Conservation (phyloP, 129 eudicot genomes). For the Gnaphalium uliginosum region DNA sequence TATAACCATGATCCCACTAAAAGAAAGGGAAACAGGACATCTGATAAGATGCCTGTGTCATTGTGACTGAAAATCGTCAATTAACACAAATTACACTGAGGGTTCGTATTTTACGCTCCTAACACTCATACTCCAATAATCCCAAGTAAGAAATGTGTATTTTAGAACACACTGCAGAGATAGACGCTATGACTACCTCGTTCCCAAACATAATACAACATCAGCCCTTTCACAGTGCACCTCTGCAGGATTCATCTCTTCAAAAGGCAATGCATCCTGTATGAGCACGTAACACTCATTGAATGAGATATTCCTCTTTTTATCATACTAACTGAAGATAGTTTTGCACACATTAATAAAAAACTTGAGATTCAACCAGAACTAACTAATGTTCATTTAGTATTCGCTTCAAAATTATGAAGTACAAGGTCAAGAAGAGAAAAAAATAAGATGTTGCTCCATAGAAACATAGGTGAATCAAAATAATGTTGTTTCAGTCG, state of each 20-base stretch:
- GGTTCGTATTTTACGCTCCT: conserved; percentile 1
- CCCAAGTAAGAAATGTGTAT: conserved; percentile 15
- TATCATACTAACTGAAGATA: conserved; percentile 12
- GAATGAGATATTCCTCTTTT: background rate
- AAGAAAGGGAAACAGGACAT: background rate
- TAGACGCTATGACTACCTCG: conserved; percentile 48
- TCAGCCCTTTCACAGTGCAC: conserved; percentile 84
- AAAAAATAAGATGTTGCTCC: background rate
- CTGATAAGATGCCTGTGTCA: background rate
- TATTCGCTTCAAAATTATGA: conserved; percentile 5
- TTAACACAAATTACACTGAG: background rate
- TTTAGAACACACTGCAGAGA: background rate
- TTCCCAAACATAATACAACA: conserved; percentile 79
- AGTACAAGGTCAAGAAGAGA: background rate
- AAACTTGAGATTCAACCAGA: conserved; percentile 10
- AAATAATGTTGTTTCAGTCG: background rate
- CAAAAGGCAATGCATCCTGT: conserved; percentile 75
- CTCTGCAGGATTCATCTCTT: conserved; percentile 84
- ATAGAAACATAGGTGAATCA: background rate
- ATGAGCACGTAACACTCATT: conserved; percentile 22
- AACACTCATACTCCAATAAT: conserved; percentile 13
- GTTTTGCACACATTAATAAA: background rate
- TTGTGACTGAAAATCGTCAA: background rate
- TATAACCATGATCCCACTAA: conserved; percentile 13
- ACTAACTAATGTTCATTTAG: background rate